These are phyloP conservation scores for Calonectria hongkongensis DNA, from an alignment of 2,329 filamentous ascomycete genomes.

Conservation along the genomic window DNA sequence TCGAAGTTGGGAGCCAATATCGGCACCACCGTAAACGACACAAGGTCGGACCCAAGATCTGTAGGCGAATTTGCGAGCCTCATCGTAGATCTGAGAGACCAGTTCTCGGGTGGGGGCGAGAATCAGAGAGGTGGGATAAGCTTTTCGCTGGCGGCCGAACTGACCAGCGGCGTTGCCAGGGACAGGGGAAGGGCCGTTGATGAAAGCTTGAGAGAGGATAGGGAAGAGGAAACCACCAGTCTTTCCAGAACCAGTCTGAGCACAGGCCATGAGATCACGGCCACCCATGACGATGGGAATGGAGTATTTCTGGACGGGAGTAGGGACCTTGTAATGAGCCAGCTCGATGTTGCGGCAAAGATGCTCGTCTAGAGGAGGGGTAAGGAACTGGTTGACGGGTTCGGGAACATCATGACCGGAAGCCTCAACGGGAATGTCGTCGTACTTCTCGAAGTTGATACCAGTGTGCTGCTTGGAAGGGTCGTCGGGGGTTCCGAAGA, in stretches of 20 bases:
- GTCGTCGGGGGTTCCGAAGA: constrained; percentile 94
- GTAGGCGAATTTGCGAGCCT: constrained; percentile 98
- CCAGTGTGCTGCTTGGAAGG: constrained; percentile 96
- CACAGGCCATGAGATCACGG: constrained; percentile 99
- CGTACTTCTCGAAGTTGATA: constrained; percentile 99
- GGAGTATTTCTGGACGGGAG: constrained; percentile 99
- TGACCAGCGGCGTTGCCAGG: constrained; percentile 80
- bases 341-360: constrained; percentile 94
- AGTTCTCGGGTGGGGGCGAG: constrained; percentile 98
- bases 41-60: constrained; percentile 99
- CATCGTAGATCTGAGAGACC: constrained; percentile 98
- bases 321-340: constrained; percentile 95
- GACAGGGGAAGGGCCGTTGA: constrained; percentile 85
- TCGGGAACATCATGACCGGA: constrained; percentile 96
- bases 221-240: constrained; percentile 99
- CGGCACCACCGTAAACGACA: constrained; percentile 98
- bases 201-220: constrained; percentile 97
- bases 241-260: constrained; percentile 99
- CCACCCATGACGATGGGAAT: constrained; percentile 99
- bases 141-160: constrained; percentile 96
- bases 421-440: constrained; percentile 98
- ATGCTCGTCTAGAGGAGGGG: constrained; percentile 96
- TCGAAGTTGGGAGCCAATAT: constrained; percentile 97
- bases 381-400: constrained; percentile 91
- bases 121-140: constrained; percentile 96